Conservation (phyloP, 2,329 filamentous ascomycete species). For the Colletotrichum orchidophilum region DNA sequence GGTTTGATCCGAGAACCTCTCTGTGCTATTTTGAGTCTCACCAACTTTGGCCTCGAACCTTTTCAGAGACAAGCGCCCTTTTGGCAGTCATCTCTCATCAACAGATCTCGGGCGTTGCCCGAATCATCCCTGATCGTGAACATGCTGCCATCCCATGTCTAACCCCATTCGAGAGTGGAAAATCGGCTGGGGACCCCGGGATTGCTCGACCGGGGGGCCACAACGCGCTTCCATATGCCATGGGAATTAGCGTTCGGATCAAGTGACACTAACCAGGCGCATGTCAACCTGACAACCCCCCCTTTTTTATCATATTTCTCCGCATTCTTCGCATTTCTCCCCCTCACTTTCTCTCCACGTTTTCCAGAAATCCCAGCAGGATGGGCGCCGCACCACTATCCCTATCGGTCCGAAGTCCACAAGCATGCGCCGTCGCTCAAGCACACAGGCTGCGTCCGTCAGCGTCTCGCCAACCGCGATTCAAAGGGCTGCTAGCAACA, state of each 20-base stretch:
- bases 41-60: background rate
- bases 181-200: slow-evolving; percentile 15
- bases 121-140: background rate
- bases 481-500: slow-evolving; percentile 7
- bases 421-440: slow-evolving; percentile 25
- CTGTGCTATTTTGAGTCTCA: background rate
- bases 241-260: background rate
- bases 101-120: slow-evolving; percentile 16
- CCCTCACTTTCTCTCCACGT: slow-evolving; percentile 17
- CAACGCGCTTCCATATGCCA: background rate
- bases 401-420: slow-evolving; percentile 2
- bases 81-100: too few species aligned
- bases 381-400: background rate
- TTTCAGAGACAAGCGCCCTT: background rate
- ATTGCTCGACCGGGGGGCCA: slow-evolving; percentile 9
- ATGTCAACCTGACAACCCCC: too few species aligned
- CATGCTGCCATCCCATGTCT: slow-evolving; percentile 15
- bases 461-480: background rate
- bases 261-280: background rate
- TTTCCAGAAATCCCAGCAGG: slow-evolving; percentile 12
- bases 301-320: slow-evolving; percentile 21
- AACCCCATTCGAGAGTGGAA: background rate
- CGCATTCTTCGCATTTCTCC: slow-evolving; percentile 29
- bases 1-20: background rate
- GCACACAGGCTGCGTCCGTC: background rate